These are phyloP conservation scores for Penicillium sp. DNA, from an alignment of 2,329 filamentous ascomycete species.

Conservation along the genomic window DNA sequence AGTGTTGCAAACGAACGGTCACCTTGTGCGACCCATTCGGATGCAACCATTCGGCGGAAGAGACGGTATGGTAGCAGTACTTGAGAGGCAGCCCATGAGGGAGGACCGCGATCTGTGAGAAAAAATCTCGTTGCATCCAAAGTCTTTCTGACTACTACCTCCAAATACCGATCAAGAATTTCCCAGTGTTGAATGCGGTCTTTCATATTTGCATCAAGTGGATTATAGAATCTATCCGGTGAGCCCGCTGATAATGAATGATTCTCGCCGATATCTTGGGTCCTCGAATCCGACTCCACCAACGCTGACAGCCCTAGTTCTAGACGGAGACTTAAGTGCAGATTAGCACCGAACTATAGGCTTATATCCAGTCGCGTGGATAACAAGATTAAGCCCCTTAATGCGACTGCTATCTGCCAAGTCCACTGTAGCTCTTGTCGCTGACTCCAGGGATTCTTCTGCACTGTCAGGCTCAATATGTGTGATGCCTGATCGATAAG, in stretches of 20 bases:
- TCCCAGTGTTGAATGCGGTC: slow-evolving; percentile 13
- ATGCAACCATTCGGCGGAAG: slow-evolving; percentile 27
- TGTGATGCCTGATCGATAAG: slow-evolving; percentile 19
- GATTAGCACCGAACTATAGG: slow-evolving; percentile 21
- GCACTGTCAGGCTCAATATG: not conserved
- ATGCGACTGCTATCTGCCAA: slow-evolving; percentile 15
- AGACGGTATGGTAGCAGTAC: slow-evolving; percentile 19
- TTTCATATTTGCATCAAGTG: not conserved
- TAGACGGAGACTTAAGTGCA: slow-evolving; percentile 8
- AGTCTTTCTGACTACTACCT: slow-evolving; percentile 6
- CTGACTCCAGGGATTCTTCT: not conserved
- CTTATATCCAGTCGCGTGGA: slow-evolving; percentile 28
- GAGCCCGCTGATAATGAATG: not conserved
- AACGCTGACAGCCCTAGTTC: slow-evolving; percentile 17
- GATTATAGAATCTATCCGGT: not conserved
- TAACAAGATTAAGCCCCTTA: slow-evolving; percentile 18
- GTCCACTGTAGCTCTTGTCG: not conserved
- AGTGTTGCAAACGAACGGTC: slow-evolving; percentile 25
- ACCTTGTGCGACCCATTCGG: slow-evolving; percentile 21
- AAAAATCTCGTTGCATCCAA: slow-evolving; percentile 5
- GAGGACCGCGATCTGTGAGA: not conserved
- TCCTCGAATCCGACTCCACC: not conserved
- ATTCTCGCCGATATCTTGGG: not conserved
- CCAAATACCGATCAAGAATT: slow-evolving; percentile 7
- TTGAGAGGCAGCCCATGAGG: slow-evolving; percentile 1